Percentiles rank a stretch among this genome's conserved stretches.
Evolutionary conservation across 805 yeast species (phyloP).

Genomic region (Pichia rugopelliculosa): DNA sequence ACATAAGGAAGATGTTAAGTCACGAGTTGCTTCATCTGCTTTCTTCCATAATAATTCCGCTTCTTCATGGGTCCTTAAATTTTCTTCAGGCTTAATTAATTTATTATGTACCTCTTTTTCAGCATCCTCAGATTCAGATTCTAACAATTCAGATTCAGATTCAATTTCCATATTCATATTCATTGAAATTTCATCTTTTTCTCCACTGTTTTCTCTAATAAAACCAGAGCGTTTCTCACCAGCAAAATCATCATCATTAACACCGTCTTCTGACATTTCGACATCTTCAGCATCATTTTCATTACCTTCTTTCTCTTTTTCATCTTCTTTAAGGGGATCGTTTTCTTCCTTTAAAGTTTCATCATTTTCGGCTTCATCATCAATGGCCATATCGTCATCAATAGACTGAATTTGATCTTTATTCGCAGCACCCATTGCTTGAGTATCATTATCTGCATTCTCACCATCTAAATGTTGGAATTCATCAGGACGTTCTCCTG

Average conservation of each 20-base stretch:
- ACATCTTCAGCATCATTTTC: slow-evolving; percentile 23
- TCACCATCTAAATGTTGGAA: slow-evolving; percentile 80
- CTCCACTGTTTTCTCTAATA: slow-evolving; percentile 17
- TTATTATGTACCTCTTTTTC: slow-evolving; percentile 15
- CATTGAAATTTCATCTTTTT: slow-evolving; percentile 22
- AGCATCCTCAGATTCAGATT: slow-evolving; percentile 21
- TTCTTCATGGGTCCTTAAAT: slow-evolving; percentile 35
- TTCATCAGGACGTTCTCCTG: slow-evolving; percentile 72
- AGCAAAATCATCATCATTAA: slow-evolving; percentile 17
- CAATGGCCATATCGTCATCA: slow-evolving; percentile 76
- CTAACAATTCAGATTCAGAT: slow-evolving; percentile 27
- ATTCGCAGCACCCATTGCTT: slow-evolving; percentile 87
- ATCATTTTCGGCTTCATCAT: slow-evolving; percentile 44
- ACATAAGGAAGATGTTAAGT: slow-evolving; percentile 76
- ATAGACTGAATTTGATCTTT: slow-evolving; percentile 70
- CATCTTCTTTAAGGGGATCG: slow-evolving; percentile 20
- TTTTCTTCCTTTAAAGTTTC: slow-evolving; percentile 26
- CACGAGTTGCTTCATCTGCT: slow-evolving; percentile 81
- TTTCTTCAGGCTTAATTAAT: slow-evolving; percentile 18
- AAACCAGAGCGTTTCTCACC: slow-evolving; percentile 16
- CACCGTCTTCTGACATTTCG: slow-evolving; percentile 22
- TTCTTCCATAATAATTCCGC: slow-evolving; percentile 76
- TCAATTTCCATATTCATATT: slow-evolving; percentile 41
- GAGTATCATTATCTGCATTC: slow-evolving; percentile 71
- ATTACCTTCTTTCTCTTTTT: slow-evolving; percentile 14